Evolutionary conservation across 2,329 filamentous ascomycete species (phyloP).

Genomic region (Falciphora oryzae): DNA sequence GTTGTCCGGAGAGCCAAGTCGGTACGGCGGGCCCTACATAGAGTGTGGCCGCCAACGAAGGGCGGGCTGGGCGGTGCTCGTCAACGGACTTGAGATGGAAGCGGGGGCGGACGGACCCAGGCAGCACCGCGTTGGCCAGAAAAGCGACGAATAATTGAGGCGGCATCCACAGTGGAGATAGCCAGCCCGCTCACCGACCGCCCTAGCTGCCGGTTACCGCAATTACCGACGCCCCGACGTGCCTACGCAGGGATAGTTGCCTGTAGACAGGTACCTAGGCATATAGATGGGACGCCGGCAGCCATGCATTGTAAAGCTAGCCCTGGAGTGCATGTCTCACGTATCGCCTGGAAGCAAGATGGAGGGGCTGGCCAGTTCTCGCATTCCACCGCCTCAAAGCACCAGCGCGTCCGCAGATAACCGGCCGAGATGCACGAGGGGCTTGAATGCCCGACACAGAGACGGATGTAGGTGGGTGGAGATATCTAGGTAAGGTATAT

Average conservation of each 20-base stretch:
- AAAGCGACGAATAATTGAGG: neutral
- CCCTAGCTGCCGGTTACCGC: too few species aligned
- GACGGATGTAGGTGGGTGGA: neutral
- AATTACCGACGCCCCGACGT: neutral
- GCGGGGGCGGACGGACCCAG: too few species aligned
- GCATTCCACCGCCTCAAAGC: neutral
- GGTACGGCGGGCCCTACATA: too few species aligned
- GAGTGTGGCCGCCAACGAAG: neutral
- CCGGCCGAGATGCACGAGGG: neutral
- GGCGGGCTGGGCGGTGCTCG: neutral
- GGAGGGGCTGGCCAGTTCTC: too few species aligned
- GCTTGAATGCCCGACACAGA: neutral
- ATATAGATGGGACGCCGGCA: too few species aligned
- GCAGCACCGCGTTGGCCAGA: neutral
- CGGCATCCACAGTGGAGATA: neutral
- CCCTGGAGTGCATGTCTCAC: too few species aligned
- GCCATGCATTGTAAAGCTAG: too few species aligned
- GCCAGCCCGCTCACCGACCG: neutral
- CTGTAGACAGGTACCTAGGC: too few species aligned
- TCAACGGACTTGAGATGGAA: neutral
- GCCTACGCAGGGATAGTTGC: too few species aligned
- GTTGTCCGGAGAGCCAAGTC: neutral
- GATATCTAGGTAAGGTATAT: neutral
- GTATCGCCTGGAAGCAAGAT: too few species aligned
- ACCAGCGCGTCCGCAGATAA: neutral